Evolutionary conservation across 2,329 filamentous ascomycete genomes (phyloP).

Genomic region (Colletotrichum orchidophilum): DNA sequence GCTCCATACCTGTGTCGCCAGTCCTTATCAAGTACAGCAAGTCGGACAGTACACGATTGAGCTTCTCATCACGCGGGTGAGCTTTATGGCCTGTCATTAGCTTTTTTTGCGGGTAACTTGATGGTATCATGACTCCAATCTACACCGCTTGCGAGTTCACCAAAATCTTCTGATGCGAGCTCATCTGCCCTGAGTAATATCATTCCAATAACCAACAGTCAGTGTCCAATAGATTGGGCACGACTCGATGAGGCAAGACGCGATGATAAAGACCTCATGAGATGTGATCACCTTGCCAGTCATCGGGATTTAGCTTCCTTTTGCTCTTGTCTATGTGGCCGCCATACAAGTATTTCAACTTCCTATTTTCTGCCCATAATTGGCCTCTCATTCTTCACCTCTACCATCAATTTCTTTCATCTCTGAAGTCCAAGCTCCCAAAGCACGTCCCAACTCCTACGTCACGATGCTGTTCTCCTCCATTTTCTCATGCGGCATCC

Average conservation of each 20-base stretch:
- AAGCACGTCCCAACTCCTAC: neutral
- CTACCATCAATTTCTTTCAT: neutral
- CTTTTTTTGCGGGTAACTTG: neutral
- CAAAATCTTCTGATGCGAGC: neutral
- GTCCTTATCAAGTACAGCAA: neutral
- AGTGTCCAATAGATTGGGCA: neutral
- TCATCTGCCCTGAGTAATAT: neutral
- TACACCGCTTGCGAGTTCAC: too few relatives aligned
- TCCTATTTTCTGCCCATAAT: neutral
- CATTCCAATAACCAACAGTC: slow-evolving; percentile 8
- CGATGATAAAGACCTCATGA: too few relatives aligned
- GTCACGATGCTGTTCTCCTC: neutral
- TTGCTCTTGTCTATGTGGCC: too few relatives aligned
- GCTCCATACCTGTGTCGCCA: neutral
- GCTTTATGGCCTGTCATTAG: neutral
- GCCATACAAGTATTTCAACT: neutral
- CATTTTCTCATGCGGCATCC: neutral
- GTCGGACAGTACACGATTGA: neutral
- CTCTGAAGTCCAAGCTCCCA: neutral
- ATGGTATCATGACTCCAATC: too few relatives aligned
- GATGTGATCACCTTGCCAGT: too few relatives aligned
- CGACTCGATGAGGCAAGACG: neutral
- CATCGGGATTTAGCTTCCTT: too few relatives aligned
- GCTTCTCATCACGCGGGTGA: neutral
- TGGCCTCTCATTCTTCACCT: neutral